These are phyloP conservation scores for Setomelanomma holmii DNA, from an alignment of 2,329 filamentous ascomycete species.

Conservation along the genomic window DNA sequence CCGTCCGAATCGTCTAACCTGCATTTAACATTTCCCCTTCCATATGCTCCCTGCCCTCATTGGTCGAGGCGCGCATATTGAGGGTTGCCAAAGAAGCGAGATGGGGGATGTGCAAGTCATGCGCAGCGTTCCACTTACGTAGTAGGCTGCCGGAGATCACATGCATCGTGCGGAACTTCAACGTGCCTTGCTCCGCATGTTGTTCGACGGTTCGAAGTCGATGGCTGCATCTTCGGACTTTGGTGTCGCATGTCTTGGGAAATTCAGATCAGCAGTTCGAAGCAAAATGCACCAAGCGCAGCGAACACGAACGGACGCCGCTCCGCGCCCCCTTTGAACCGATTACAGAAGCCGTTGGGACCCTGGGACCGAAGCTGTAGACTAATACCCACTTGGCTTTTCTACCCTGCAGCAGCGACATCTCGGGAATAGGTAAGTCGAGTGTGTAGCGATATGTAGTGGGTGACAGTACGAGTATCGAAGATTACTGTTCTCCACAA, in stretches of 20 bases:
- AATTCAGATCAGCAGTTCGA: slow-evolving; percentile 3
- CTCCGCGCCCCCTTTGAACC: background rate
- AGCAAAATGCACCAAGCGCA: background rate
- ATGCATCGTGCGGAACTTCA: no score
- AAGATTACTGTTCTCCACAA: background rate
- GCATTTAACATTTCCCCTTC: no score
- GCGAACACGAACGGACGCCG: background rate
- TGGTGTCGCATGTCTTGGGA: background rate
- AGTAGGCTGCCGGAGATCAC: background rate
- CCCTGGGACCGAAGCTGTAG: slow-evolving; percentile 2
- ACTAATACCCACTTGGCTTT: slow-evolving; percentile 8
- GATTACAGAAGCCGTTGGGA: background rate
- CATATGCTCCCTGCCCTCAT: no score
- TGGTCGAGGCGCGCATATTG: background rate
- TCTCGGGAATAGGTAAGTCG: background rate
- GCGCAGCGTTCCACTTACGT: slow-evolving; percentile 1
- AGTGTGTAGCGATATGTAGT: background rate
- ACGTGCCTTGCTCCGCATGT: no score
- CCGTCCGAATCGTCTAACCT: background rate
- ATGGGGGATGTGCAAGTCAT: background rate
- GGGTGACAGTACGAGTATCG: background rate
- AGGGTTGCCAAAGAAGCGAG: background rate
- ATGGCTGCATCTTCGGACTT: background rate
- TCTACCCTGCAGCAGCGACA: background rate
- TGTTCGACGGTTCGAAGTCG: no score